Evolutionary conservation across 2,329 filamentous ascomycete genomes (phyloP).

Genomic region (Emericellopsis atlantica): DNA sequence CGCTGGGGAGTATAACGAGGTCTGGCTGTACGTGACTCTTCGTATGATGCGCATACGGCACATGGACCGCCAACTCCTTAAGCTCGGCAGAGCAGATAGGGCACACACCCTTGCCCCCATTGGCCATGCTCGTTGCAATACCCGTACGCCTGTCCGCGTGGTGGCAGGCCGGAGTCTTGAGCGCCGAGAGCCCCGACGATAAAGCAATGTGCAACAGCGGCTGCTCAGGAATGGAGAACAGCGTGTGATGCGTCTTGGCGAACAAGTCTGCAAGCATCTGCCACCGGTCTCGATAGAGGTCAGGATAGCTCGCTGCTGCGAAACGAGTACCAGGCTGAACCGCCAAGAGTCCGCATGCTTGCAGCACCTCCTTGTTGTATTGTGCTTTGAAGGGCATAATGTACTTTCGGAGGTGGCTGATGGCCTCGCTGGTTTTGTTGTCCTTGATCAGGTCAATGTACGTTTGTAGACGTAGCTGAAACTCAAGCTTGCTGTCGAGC

Average conservation of each 20-base stretch:
- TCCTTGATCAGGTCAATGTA: constrained; percentile 82
- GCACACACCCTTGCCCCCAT: constrained; percentile 47
- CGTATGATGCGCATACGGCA: constrained; percentile 91
- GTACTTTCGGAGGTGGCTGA: constrained; percentile 70
- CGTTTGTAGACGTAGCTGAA: constrained; percentile 85
- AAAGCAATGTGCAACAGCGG: constrained; percentile 86
- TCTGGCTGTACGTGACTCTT: constrained; percentile 89
- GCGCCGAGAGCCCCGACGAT: constrained; percentile 78
- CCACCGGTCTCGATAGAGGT: constrained; percentile 72
- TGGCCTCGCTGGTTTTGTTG: constrained; percentile 63
- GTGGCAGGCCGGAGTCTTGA: constrained; percentile 93
- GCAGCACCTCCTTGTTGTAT: constrained; percentile 55
- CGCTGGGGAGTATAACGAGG: constrained; percentile 76
- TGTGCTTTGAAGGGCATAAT: constrained; percentile 57
- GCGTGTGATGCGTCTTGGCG: constrained; percentile 70
- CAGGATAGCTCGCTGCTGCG: constrained; percentile 24
- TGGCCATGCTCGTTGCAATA: no score
- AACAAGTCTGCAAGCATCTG: constrained; percentile 65
- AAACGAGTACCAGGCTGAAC: constrained; percentile 43
- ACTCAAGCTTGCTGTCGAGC: constrained; percentile 79
- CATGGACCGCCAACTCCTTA: constrained; percentile 75
- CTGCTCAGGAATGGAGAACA: constrained; percentile 69
- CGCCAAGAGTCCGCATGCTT: constrained; percentile 71
- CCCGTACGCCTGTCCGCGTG: constrained; percentile 37
- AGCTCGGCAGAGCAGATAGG: constrained; percentile 94